Evolutionary conservation across 2,329 filamentous ascomycete species (phyloP).

Genomic region (Scedosporium minutisporum): DNA sequence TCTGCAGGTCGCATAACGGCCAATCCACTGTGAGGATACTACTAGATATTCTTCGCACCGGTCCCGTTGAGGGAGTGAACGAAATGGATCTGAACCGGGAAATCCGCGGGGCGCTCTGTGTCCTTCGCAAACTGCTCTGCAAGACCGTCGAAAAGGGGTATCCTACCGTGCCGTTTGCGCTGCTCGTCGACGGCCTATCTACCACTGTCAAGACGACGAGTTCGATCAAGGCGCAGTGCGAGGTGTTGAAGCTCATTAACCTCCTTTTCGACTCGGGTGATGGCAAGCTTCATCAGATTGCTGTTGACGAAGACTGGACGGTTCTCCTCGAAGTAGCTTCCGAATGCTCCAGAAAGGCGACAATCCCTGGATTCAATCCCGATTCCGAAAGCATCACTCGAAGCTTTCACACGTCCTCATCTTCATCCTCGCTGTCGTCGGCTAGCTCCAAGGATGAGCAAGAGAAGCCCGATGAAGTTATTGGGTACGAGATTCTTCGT

Average conservation of each 20-base stretch:
- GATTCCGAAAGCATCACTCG: background rate
- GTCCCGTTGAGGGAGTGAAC: constrained; percentile 32
- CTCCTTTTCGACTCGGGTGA: constrained; percentile 44
- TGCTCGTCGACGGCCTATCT: constrained; percentile 47
- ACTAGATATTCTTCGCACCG: constrained; percentile 49
- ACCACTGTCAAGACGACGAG: constrained; percentile 36
- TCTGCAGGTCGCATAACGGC: constrained; percentile 65
- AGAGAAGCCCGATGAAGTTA: constrained; percentile 24
- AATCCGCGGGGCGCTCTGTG: constrained; percentile 52
- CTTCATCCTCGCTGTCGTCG: constrained; percentile 8
- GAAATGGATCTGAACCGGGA: constrained; percentile 45
- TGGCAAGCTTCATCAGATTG: constrained; percentile 41
- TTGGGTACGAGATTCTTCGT: constrained; percentile 31
- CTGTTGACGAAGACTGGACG: constrained; percentile 59
- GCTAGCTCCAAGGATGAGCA: constrained; percentile 15
- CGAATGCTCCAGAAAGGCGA: constrained; percentile 31
- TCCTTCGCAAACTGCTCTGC: constrained; percentile 52
- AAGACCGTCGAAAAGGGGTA: constrained; percentile 52
- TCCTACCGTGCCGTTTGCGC: constrained; percentile 46
- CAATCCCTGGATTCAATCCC: background rate
- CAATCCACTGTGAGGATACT: constrained; percentile 58
- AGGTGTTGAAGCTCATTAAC: constrained; percentile 43
- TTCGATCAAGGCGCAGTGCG: constrained; percentile 34
- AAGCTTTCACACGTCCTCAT: constrained; percentile 6
- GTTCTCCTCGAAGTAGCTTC: constrained; percentile 49